Evolutionary conservation across 352 stramenopile species (phyloP), one percentile per base, ranked within the genome.

Genomic region (Globisporangium emineosum): DNA sequence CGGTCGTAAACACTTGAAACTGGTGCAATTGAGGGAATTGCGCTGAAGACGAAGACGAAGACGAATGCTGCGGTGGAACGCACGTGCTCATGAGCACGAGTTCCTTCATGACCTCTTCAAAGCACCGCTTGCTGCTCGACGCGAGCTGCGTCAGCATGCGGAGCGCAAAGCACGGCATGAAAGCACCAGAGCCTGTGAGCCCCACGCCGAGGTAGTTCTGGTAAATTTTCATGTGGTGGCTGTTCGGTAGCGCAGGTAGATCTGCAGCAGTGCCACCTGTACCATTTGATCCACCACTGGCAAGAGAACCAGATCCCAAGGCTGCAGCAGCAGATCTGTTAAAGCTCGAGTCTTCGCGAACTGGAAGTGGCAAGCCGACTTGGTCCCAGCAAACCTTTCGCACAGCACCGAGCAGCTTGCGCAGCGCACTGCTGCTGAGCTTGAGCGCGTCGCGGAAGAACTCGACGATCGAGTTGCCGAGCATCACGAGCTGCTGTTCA

Each of bases 401-500:
- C 9, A 95, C 75, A 5, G 87, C 87, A 12, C 69, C 67, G 15
- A 92, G 73, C 13, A 95, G 67, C 51, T 79, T 79, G 8, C 75
- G 69, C 23, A 93, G 62, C 3, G 86, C 84, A 9, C 25, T 59
- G 61, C 75, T 86, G 57, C 83, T 90, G 3, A 95, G 60, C 52
- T 90, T 88, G 1, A 89, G 68, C 4, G 81, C 84, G 63, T 91
- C 80, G 15, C 76, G 76, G 51, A 95, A 92, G 35, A 94, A 90
- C 71, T 93, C 87, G 17, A 88, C 68, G n/a, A 95, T 89, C n/a
- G 87, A 93, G 51, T 81, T 89, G 35, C 79, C 81, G 8, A 95
- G 69, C 87, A 95, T 95, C 43, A 89, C 71, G 10, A 95, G 70
- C 59, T 95, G 87, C 66, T 95, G 87, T 55, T 95, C 87, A 1